Evolutionary conservation across 73 alveolate species (phyloP), one percentile per base, ranked within the genome.

Genomic region (Paramecium sonneborni): DNA sequence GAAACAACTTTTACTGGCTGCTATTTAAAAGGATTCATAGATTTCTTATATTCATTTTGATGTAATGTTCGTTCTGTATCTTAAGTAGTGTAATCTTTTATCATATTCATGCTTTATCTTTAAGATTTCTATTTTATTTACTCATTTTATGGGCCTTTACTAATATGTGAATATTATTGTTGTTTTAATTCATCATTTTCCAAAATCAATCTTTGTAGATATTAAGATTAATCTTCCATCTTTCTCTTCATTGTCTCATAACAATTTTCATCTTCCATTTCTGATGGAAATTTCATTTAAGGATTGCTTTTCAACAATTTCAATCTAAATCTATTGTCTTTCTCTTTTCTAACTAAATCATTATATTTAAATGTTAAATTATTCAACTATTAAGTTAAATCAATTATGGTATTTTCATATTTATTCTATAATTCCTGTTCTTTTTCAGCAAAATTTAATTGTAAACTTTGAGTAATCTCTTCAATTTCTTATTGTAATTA

Each of bases 151-250:
- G 43, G 20, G 9, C 44, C 39, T 12, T 62, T 62, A 32, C 48
- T 30, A 26, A 62, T 62, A 24, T 62, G 84, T 5, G 87, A 37
- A 37, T 74, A 74, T 37, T 37, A 21, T 74, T 74, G 11, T 23
- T 79, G 18, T 44, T 79, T 79, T 79, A 46, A 44, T 12, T 79
- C 74, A 8, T 79, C 90, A 23, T 79, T 79, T 79, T 79, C 90
- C 34, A 79, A 43, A 8, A 79, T 39, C 18, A 79, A 6, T 44
- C 72, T 39, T 24, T 79, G 18, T 7, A 79, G 18, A 46, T 79
- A 79, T 43, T 79, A 6, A n/a, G 90, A 38, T 79, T 79, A 21
- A 79, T 79, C 90, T 43, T 79, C 90, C 74, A 79, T 39, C 76
- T 43, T 79, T 23, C 74, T 23, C 20, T 79, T 79, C 43, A 79